phyloP scores from a whole-genome alignment of 176 grass and related monocot genomes.

The Themeda triandra region DNA sequence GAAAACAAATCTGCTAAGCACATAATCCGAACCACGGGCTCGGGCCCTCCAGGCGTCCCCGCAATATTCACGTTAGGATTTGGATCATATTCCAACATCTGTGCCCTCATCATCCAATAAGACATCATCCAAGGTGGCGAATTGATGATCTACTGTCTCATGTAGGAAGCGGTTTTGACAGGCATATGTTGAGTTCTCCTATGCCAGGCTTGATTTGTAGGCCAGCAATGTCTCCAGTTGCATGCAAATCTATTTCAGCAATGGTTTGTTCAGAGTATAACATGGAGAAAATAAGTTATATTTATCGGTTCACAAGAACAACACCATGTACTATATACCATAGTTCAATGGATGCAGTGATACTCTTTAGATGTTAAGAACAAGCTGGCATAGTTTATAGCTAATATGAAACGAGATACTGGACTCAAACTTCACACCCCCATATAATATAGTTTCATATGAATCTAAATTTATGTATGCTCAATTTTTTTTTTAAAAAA shows the following conservation, averaged over 20 bases:
- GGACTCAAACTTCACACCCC: neutral
- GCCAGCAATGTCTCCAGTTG: slow-evolving; percentile 51
- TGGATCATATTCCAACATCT: neutral
- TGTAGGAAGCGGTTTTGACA: slow-evolving; percentile 51
- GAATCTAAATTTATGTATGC: neutral
- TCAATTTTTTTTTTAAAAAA: no score
- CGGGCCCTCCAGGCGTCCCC: neutral
- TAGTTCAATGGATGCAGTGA: neutral
- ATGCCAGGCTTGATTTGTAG: slow-evolving; percentile 46
- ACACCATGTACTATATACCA: no score
- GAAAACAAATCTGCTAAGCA: neutral
- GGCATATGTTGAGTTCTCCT: slow-evolving; percentile 52
- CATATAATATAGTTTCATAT: neutral
- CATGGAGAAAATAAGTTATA: no score
- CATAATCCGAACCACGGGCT: no score
- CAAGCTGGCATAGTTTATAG: neutral
- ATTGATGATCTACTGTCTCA: slow-evolving; percentile 57
- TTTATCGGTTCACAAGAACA: no score
- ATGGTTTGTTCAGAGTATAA: neutral
- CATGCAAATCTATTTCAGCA: slow-evolving; percentile 43
- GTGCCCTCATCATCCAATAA: slow-evolving; percentile 22
- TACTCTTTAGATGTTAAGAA: neutral
- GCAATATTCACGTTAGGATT: neutral
- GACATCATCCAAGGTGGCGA: slow-evolving; percentile 18
- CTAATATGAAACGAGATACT: neutral